A percentile compares a stretch with the other conserved stretches of the same genome.
Conservation (phyloP, 257 asterid genomes). For the Ehretia macrophylla region DNA sequence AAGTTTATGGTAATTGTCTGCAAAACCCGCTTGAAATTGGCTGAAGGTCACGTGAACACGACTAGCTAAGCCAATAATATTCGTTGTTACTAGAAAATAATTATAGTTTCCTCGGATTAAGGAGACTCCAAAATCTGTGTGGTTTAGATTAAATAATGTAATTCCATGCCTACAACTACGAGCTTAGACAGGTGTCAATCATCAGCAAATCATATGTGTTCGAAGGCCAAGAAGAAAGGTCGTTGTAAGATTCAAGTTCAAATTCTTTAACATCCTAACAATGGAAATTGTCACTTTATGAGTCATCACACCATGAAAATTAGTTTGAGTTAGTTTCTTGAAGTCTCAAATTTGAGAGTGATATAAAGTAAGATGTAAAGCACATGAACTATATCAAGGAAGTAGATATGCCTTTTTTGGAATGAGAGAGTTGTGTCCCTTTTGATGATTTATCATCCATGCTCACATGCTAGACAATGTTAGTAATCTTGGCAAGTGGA, state of each 20-base stretch:
- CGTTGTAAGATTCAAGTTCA: slow-evolving; percentile 17
- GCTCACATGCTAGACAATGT: slow-evolving; percentile 17
- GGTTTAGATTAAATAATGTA: background rate
- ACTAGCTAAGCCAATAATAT: slow-evolving; percentile 30
- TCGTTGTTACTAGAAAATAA: slow-evolving; percentile 18
- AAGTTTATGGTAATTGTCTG: slow-evolving; percentile 21
- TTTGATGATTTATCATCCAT: slow-evolving; percentile 10
- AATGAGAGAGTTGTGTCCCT: slow-evolving; percentile 3
- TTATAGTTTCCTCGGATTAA: slow-evolving; percentile 14
- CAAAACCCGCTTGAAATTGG: background rate
- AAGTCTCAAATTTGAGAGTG: background rate
- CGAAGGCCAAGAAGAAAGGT: slow-evolving; percentile 17
- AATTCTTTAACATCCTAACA: slow-evolving; percentile 11
- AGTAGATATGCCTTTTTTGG: slow-evolving; percentile 13
- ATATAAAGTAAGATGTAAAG: background rate
- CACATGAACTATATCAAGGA: slow-evolving; percentile 4
- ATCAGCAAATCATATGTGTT: slow-evolving; percentile 34
- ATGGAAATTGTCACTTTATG: background rate
- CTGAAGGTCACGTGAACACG: slow-evolving; percentile 10
- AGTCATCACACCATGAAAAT: slow-evolving; percentile 9
- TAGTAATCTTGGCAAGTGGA: background rate
- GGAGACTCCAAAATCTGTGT: background rate
- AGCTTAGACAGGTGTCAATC: slow-evolving; percentile 44
- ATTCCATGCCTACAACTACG: slow-evolving; percentile 6
- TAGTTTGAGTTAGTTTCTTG: background rate